phyloP scores from a whole-genome alignment of 73 alveolate genomes.

The Symbiodinium pilosum region DNA sequence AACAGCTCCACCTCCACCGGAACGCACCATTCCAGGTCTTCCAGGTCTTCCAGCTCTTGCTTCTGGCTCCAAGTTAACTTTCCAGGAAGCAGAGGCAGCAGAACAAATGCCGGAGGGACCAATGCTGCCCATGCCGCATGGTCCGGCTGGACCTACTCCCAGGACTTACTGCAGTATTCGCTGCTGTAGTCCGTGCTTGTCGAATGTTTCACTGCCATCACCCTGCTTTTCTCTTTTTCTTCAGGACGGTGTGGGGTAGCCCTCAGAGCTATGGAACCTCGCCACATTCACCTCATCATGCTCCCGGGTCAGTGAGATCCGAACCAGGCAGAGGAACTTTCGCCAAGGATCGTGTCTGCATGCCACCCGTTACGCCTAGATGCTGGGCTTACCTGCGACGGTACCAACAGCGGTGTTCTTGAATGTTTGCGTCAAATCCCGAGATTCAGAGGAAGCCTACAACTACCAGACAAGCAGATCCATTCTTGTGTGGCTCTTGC shows the following conservation, averaged over 20 bases:
- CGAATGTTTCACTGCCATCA: too few species aligned
- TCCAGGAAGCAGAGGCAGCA: neutral
- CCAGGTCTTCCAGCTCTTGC: neutral
- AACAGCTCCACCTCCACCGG: neutral
- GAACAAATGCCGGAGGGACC: neutral
- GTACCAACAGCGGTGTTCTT: too few species aligned
- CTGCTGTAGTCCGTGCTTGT: neutral
- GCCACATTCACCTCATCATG: slow-evolving; percentile 9
- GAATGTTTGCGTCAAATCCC: too few species aligned
- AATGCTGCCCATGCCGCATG: neutral
- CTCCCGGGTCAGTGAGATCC: neutral
- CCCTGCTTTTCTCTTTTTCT: neutral
- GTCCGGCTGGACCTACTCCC: neutral
- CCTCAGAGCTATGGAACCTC: slow-evolving; percentile 1
- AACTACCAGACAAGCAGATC: too few species aligned
- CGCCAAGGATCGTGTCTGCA: too few species aligned
- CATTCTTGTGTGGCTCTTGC: too few species aligned
- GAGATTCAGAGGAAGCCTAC: too few species aligned
- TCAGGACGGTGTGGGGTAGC: neutral
- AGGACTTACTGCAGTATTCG: neutral
- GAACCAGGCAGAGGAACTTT: too few species aligned
- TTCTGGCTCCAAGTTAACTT: neutral
- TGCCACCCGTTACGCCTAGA: too few species aligned
- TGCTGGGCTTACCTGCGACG: too few species aligned
- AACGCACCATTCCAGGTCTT: neutral